Base-by-base conservation (phyloP, 164 flowering plant genomes). In the Vitis rotundifolia region DNA sequence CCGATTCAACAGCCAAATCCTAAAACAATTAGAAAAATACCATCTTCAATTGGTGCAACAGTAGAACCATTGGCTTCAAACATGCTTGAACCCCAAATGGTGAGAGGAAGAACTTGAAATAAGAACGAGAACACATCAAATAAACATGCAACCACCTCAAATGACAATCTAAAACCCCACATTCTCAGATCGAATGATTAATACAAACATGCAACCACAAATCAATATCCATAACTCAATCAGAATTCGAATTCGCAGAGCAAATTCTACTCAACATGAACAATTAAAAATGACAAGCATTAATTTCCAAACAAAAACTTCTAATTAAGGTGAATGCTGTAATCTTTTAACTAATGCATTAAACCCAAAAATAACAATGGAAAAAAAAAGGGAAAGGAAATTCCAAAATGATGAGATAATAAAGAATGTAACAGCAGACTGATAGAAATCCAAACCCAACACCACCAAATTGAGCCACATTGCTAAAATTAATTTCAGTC, bases 131-230 rank as follows among this genome's bases (percentile, higher is more conserved):
- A 13, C 16, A 19, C 12, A 29, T 49, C n/a, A n/a, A 57, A 49
- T 9, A 63, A 48, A 3, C 56, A 1, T 15, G 6, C 28, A 56
- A 67, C 49, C 49, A 7, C 16, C 11, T 44, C 11, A 56, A 56
- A n/a, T 19, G 12, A 8, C 15, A 68, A 56, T 54, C 15, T 52
- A 9, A 14, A 57, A 55, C 61, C 60, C 64, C n/a, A 26, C 73
- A 56, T 29, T 65, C 55, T 59, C 11, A 19, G 10, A 80, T 81
- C 84, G 73, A 69, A n/a, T n/a, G 18, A 75, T 48, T 22, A 58
- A 52, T 59, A 57, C 59, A 26, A 47, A 66, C 76, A 81, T 78
- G 70, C 71, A 68, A 75, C 47, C 59, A 68, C 67, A 63, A 68
- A 73, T 10, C 69, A 28, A 61, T 61, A 12, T 62, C 53, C 29